These are phyloP conservation scores for Heliamphora pulchella DNA, from an alignment of 179 eudicot species.

Conservation along the genomic window DNA sequence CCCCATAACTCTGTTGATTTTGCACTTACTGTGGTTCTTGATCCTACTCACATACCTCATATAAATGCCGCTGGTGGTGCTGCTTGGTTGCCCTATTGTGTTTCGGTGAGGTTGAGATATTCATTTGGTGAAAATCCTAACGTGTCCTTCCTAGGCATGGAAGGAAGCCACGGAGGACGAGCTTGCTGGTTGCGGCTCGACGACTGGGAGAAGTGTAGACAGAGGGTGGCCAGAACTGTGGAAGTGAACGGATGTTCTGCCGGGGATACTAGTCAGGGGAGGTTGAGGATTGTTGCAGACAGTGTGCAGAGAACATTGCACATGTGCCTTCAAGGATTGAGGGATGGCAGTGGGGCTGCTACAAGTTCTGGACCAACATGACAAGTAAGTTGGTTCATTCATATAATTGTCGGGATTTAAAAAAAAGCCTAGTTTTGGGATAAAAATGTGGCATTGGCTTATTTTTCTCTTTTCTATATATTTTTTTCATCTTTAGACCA, in stretches of 20 bases:
- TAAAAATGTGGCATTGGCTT: neutral
- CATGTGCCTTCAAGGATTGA: conserved; percentile 60
- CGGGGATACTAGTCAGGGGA: conserved; percentile 68
- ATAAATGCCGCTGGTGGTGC: conserved; percentile 94
- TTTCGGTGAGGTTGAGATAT: conserved; percentile 77
- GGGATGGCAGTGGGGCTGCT: conserved; percentile 50
- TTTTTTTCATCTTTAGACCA: too few species aligned
- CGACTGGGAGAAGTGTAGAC: conserved; percentile 90
- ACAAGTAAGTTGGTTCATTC: conserved; percentile 8
- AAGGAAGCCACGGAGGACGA: conserved; percentile 97
- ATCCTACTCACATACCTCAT: conserved; percentile 77
- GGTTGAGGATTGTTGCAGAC: conserved; percentile 81
- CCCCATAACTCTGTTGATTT: conserved; percentile 75
- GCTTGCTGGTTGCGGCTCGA: conserved; percentile 76
- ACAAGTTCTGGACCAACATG: conserved; percentile 26
- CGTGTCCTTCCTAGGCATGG: conserved; percentile 77
- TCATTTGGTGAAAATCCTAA: conserved; percentile 61
- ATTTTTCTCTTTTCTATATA: too few species aligned
- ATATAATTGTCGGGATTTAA: too few species aligned
- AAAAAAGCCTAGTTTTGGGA: neutral
- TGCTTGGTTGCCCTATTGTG: conserved; percentile 97
- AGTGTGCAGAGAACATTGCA: conserved; percentile 69
- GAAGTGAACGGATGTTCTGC: conserved; percentile 49
- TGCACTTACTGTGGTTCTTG: conserved; percentile 86
- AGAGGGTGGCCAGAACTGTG: conserved; percentile 61